These are phyloP conservation scores for Cephaloascus albidus DNA, from an alignment of 805 yeast genomes.

Conservation along the genomic window DNA sequence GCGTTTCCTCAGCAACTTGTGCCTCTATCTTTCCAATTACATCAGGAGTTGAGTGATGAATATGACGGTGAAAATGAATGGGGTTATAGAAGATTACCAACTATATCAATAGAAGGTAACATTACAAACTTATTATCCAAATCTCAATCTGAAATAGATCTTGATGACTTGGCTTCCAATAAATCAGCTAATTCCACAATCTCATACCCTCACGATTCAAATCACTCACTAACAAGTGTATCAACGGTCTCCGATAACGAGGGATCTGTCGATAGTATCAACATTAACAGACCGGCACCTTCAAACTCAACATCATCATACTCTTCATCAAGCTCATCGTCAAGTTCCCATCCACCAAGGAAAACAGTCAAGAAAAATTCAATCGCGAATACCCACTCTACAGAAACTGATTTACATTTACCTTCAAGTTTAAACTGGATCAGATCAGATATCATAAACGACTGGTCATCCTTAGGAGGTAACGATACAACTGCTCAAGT, in stretches of 20 bases:
- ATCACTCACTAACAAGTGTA: neutral
- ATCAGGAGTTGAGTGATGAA: conserved; percentile 70
- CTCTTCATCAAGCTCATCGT: neutral
- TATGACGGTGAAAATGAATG: conserved; percentile 80
- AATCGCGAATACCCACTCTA: conserved; percentile 7
- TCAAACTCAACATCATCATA: neutral
- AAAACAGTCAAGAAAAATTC: conserved; percentile 26
- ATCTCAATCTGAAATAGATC: conserved; percentile 10
- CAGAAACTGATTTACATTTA: conserved; percentile 10
- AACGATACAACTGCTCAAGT: conserved; percentile 91
- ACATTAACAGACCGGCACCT: neutral
- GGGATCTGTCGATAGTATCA: neutral
- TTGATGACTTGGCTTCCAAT: conserved; percentile 4
- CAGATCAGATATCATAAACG: conserved; percentile 48
- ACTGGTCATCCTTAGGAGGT: conserved; percentile 77
- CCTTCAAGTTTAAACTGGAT: conserved; percentile 78
- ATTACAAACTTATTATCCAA: conserved; percentile 17
- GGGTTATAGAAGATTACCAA: conserved; percentile 88
- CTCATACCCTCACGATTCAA: neutral
- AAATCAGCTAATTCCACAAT: neutral
- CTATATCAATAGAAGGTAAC: conserved; percentile 83
- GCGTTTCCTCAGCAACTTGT: conserved; percentile 95
- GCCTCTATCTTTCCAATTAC: conserved; percentile 77
- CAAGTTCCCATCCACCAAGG: conserved; percentile 17
- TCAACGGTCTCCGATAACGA: neutral